Percentiles rank a stretch among this genome's conserved stretches.
These are phyloP conservation scores for Pinus taeda DNA, from an alignment of 75 land plant species.

Conservation along the genomic window DNA sequence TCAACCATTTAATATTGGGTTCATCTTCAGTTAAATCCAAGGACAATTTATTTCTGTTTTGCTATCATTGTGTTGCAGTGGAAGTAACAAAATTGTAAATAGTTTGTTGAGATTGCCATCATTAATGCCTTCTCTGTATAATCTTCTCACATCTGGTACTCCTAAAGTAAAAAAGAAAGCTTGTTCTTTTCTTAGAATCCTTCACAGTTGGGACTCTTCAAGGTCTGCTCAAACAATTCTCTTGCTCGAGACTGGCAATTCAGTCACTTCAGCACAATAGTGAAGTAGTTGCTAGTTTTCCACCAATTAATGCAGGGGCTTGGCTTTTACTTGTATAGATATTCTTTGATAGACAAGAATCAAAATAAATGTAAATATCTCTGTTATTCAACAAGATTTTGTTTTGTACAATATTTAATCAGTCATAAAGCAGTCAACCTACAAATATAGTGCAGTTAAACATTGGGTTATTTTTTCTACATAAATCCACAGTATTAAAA, in stretches of 20 bases:
- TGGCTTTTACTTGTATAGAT: not conserved
- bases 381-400: not conserved
- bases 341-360: not conserved
- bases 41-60: conserved; percentile 53
- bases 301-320: not conserved
- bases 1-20: conserved; percentile 53
- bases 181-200: conserved; percentile 43
- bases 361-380: not conserved
- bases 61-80: conserved; percentile 54
- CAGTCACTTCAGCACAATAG: not conserved
- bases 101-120: conserved; percentile 12
- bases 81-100: conserved; percentile 39
- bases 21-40: conserved; percentile 50
- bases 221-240: not conserved
- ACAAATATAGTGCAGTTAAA: too few relatives aligned
- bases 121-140: conserved; percentile 37
- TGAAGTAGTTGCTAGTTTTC: not conserved
- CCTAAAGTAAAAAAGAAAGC: conserved; percentile 51
- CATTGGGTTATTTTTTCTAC: too few relatives aligned
- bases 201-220: conserved; percentile 18
- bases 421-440: not conserved
- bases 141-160: conserved; percentile 32
- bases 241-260: not conserved
- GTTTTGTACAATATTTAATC: not conserved
- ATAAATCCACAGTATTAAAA: too few relatives aligned